phyloP scores from a whole-genome alignment of 495 filamentous ascomycete genomes.

The Stereocaulon alpinum region DNA sequence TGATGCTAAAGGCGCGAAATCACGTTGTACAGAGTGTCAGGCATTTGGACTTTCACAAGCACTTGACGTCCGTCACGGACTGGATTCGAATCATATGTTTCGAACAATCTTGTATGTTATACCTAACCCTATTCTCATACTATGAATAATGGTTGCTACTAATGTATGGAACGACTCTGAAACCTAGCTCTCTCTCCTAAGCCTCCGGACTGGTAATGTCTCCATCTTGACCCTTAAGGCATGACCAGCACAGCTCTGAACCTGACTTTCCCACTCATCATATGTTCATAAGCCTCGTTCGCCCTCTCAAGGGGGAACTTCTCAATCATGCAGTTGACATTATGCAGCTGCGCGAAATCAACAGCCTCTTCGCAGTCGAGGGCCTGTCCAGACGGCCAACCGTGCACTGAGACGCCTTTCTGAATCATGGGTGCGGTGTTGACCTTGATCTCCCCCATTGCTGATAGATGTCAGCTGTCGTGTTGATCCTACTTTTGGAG shows the following conservation, averaged over 20 bases:
- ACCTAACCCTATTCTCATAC: too few relatives aligned
- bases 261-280: conserved; percentile 34
- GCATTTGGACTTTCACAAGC: too few relatives aligned
- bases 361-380: conserved; percentile 56
- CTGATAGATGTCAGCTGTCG: conserved; percentile 18
- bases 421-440: conserved; percentile 38
- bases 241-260: conserved; percentile 39
- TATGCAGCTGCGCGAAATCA: conserved; percentile 43
- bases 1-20: too few relatives aligned
- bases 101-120: too few relatives aligned
- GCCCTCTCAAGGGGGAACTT: conserved; percentile 48
- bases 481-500: not conserved
- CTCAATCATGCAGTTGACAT: conserved; percentile 52
- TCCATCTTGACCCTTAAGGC: conserved; percentile 3
- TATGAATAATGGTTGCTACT: too few relatives aligned
- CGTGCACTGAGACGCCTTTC: conserved; percentile 41
- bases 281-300: conserved; percentile 36
- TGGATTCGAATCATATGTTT: too few relatives aligned
- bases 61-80: too few relatives aligned
- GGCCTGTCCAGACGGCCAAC: conserved; percentile 53
- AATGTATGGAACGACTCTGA: too few relatives aligned
- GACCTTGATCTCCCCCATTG: conserved; percentile 41
- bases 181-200: not conserved
- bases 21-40: too few relatives aligned
- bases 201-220: not conserved